Percentiles rank a stretch among this genome's conserved stretches.
Evolutionary conservation across 306 rosid species (phyloP).

Genomic region (Malus fusca): DNA sequence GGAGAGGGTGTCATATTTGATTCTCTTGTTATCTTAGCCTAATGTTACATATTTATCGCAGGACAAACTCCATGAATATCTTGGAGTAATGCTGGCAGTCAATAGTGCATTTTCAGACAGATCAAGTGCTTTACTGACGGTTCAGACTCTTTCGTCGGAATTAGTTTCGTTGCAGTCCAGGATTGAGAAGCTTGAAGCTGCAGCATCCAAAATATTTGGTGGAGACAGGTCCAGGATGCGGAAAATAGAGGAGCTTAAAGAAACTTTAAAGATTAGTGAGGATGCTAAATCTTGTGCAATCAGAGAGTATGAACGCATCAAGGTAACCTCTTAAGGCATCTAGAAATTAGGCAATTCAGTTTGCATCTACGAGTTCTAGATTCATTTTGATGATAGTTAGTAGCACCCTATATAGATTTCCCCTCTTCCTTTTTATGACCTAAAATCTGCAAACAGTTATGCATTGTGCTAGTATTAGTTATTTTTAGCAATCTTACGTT

Average conservation of each 20-base stretch:
- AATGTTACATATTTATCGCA: slow-evolving; percentile 23
- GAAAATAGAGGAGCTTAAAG: slow-evolving; percentile 75
- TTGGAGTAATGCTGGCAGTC: slow-evolving; percentile 74
- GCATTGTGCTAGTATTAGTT: background rate
- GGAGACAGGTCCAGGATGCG: slow-evolving; percentile 67
- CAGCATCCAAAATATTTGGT: slow-evolving; percentile 87
- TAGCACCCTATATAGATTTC: background rate
- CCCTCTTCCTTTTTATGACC: background rate
- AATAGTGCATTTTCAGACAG: slow-evolving; percentile 78
- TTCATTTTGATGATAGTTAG: background rate
- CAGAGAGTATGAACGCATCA: slow-evolving; percentile 77
- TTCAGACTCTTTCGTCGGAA: slow-evolving; percentile 76
- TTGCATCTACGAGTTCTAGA: background rate
- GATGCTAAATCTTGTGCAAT: slow-evolving; percentile 75
- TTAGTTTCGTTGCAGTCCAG: slow-evolving; percentile 63
- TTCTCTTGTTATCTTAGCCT: background rate
- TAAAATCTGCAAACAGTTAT: background rate
- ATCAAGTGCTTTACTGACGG: slow-evolving; percentile 70
- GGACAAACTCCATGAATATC: slow-evolving; percentile 85
- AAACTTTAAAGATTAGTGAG: slow-evolving; percentile 61
- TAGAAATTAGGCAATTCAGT: background rate
- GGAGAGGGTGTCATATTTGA: background rate
- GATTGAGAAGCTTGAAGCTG: slow-evolving; percentile 79
- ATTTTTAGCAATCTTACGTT: background rate
- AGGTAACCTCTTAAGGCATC: slow-evolving; percentile 35